Evolutionary conservation across 1,284 basidiomycete genomes (phyloP), one percentile per base, ranked within the genome.

Genomic region (Laetiporus sulphureus): DNA sequence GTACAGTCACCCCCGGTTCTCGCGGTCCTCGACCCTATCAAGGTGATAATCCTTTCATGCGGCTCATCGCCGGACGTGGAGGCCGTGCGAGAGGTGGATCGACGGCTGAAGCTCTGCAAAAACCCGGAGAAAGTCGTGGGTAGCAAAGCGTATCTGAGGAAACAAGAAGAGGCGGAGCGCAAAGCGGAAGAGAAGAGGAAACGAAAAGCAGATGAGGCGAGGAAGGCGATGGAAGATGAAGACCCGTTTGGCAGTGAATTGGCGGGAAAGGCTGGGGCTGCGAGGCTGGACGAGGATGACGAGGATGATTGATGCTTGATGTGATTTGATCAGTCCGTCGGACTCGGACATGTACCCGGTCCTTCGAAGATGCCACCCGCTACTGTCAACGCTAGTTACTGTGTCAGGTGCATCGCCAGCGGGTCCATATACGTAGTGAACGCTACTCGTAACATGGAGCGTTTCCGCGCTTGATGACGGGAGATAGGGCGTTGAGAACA

Each of bases 101-200:
- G 83, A 57, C 72, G 90, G 35, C 66, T 97, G 34, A 84, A 79
- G 56, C 57, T 84, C 31, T 96, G 92, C 67, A 88, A 91, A 58
- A 96, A 97, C 57, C 93, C 94, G 5, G 91, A 93, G 62, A 95
- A 93, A 59, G 81, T 94, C 10, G 79, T 83, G 4, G 91, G 90
- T 10, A 93, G 81, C 47, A 86, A 84, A 36, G 76, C 91, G 43
- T 89, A 83, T 59, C 58, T 79, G 18, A 75, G 76, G 25, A 78
- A 76, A 54, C 77, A 76, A 50, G 75, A 69, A 16, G 79, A 78
- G 53, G 75, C 79, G 46, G 83, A 84, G 52, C 72, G 67, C 42
- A 73, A 71, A 53, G 78, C 76, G 1, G 75, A 77, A 47, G 75
- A 73, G 47, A 88, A 83, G 60, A 65, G 85, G 44, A 68, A 57